These are phyloP conservation scores for Solanum raphanifolium DNA, from an alignment of 257 asterid species.

Conservation along the genomic window DNA sequence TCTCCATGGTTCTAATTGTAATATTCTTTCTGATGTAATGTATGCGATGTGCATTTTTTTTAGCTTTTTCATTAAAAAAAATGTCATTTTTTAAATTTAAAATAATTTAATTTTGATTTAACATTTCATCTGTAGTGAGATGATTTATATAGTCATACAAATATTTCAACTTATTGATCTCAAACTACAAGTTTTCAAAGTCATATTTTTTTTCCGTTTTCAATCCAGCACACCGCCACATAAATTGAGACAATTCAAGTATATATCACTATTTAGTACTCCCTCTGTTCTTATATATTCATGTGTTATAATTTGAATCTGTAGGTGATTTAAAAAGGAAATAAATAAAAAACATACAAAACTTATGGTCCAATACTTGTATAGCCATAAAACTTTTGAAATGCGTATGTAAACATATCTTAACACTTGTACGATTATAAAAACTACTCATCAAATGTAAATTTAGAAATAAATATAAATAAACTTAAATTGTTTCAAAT, in stretches of 20 bases:
- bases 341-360: neutral
- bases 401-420: neutral
- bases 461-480: neutral
- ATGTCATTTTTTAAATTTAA: too few relatives aligned
- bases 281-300: too few relatives aligned
- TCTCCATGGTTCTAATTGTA: neutral
- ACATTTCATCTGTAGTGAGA: neutral
- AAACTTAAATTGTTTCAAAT: neutral
- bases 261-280: neutral
- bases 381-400: neutral
- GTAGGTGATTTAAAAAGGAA: neutral
- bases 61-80: too few relatives aligned
- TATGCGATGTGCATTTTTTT: neutral
- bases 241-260: neutral
- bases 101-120: neutral
- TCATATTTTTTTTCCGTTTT: neutral
- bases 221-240: neutral
- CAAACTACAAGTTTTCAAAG: neutral
- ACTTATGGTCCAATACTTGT: neutral
- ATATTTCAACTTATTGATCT: neutral
- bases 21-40: neutral
- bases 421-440: neutral
- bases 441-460: neutral
- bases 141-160: neutral
- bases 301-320: neutral